These are phyloP conservation scores for Hymenoscyphus infarciens DNA, from an alignment of 2,329 filamentous ascomycete genomes.

Conservation along the genomic window DNA sequence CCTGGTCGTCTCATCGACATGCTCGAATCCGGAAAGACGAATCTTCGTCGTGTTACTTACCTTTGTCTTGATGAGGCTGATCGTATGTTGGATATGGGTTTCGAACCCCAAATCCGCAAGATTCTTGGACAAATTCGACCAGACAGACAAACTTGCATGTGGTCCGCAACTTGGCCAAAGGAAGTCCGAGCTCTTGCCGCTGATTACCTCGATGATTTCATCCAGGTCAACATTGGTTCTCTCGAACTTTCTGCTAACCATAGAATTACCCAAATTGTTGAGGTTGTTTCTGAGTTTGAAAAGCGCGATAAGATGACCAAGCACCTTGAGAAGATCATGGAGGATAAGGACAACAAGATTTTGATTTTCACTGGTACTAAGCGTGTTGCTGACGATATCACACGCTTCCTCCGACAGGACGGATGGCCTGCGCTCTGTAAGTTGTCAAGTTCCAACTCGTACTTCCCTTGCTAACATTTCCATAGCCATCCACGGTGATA, in stretches of 20 bases:
- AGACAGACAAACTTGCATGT: conserved; percentile 99
- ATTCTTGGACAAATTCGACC: conserved; percentile 97
- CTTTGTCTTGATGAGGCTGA: conserved; percentile 98
- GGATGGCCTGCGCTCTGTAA: conserved; percentile 95
- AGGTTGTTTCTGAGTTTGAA: conserved; percentile 93
- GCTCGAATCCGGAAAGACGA: conserved; percentile 96
- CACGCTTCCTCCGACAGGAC: conserved; percentile 92
- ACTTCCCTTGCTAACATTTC: conserved; percentile 45
- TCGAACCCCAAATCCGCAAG: conserved; percentile 98
- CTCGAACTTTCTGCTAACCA: conserved; percentile 96
- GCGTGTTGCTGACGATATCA: conserved; percentile 96
- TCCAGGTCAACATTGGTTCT: conserved; percentile 98
- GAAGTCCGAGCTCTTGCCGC: conserved; percentile 88
- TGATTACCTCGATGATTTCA: conserved; percentile 92
- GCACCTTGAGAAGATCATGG: conserved; percentile 97
- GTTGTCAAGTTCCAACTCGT: conserved; percentile 45
- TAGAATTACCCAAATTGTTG: conserved; percentile 95
- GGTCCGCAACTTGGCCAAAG: conserved; percentile 99
- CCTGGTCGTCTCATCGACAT: conserved; percentile 98
- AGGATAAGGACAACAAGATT: conserved; percentile 91
- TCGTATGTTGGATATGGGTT: conserved; percentile 99
- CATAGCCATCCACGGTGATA: conserved; percentile 94
- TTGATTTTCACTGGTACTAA: conserved; percentile 93
- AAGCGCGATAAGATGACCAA: conserved; percentile 98
- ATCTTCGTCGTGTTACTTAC: conserved; percentile 96